Evolutionary conservation across 805 yeast species (phyloP).

Genomic region (Scheffersomyces ergatensis): DNA sequence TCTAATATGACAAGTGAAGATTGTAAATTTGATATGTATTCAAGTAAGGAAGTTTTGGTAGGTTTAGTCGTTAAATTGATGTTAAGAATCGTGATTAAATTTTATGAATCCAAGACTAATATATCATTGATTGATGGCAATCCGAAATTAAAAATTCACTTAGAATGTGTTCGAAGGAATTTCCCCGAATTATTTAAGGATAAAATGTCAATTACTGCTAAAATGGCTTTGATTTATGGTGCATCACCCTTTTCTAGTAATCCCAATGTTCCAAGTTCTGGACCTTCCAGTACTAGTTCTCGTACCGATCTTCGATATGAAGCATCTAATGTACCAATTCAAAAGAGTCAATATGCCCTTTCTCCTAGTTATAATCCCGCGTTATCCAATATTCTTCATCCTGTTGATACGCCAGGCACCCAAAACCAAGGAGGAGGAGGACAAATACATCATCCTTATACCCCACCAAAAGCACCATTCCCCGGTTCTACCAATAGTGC

Average conservation of each 20-base stretch:
- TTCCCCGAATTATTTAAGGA: constrained; percentile 15
- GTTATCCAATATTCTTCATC: constrained; percentile 20
- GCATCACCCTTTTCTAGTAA: constrained; percentile 7
- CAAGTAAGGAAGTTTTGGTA: constrained; percentile 5
- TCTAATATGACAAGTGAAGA: not conserved
- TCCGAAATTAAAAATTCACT: constrained; percentile 13
- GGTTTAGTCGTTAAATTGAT: constrained; percentile 15
- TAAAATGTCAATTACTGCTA: constrained; percentile 4
- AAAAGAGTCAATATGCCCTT: constrained; percentile 1
- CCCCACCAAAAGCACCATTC: not conserved
- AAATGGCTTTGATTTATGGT: constrained; percentile 7
- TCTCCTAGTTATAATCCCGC: constrained; percentile 22
- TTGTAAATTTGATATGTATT: not conserved
- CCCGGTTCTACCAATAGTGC: not conserved
- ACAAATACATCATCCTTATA: not conserved
- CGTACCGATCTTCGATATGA: not conserved
- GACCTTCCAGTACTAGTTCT: not conserved
- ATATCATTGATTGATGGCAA: constrained; percentile 10
- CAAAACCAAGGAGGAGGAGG: not conserved
- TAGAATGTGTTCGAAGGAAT: constrained; percentile 12
- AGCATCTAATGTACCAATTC: not conserved
- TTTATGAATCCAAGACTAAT: constrained; percentile 14
- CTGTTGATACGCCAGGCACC: constrained; percentile 6
- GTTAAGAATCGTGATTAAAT: constrained; percentile 16
- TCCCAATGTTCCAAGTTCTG: not conserved